Evolutionary conservation across 495 filamentous ascomycete genomes (phyloP), one percentile per base, ranked within the genome.

Genomic region (Talaromyces thailandensis): DNA sequence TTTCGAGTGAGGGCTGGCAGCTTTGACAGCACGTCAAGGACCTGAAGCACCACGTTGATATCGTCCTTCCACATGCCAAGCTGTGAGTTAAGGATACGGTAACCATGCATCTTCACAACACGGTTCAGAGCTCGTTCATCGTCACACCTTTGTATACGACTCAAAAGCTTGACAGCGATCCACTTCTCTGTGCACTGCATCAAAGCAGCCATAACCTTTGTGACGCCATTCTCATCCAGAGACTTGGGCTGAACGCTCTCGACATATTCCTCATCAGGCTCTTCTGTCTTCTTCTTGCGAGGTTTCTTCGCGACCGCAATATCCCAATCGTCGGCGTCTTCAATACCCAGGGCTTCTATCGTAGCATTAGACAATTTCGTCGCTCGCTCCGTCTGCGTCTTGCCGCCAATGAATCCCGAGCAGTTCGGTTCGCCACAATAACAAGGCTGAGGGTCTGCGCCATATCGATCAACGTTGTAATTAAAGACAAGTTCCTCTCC

Each of bases 401-500:
- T 94, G 61, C 94, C 94, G 63, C 94, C 94, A 64, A 99, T 97
- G 74, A 91, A 97, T 50, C 94, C 94, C 14, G 90, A 88, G 75
- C 94, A 99, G 71, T 97, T 98, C 6, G 88, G 80, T 73, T 99
- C 94, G 62, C 86, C 92, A 74, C 94, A 99, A 71, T 97, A 98
- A 74, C 94, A 99, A 11, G 89, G 90, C 73, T 97, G 93, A 56
- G 94, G 93, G 67, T 98, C 91, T 32, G 94, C 93, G 62, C 94
- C 94, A 68, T 99, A 99, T 63, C 94, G 87, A 71, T 99, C 94
- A 60, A 99, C 94, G 66, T 99, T 99, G 82, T 99, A 99, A 78
- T 99, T 96, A 80, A 99, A 99, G n/a, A 96, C 92, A 32, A 99
- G 80, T 72, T 99, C 94, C 73, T 99, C 94, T 45, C 94, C 95